These are phyloP conservation scores for Triangularia setosa DNA, from an alignment of 2,329 filamentous ascomycete genomes.

Conservation along the genomic window DNA sequence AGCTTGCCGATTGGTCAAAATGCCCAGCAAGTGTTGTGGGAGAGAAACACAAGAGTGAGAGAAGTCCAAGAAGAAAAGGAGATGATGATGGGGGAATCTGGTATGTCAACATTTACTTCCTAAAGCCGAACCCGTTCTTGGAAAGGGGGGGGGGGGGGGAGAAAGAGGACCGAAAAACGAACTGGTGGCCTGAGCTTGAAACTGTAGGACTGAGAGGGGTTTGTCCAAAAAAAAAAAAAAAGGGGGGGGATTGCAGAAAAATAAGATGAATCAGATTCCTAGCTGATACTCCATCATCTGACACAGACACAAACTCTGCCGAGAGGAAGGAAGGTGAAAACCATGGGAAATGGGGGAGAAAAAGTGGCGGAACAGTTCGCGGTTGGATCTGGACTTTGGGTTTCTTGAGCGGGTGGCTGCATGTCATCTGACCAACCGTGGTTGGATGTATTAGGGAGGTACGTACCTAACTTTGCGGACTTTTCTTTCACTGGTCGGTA, in stretches of 20 bases:
- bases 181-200: slow-evolving; percentile 29
- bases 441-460: not conserved
- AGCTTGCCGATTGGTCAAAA: not conserved
- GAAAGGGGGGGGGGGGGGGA: slow-evolving; percentile 25
- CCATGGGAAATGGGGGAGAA: not conserved
- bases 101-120: slow-evolving; percentile 10
- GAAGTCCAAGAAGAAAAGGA: not conserved
- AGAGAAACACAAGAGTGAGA: not conserved
- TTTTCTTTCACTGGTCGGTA: not conserved
- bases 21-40: not conserved
- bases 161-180: too few species aligned
- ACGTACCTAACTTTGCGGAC: not conserved
- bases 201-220: slow-evolving; percentile 4
- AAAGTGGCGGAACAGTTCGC: slow-evolving; percentile 10
- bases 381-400: slow-evolving; percentile 7
- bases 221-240: not conserved
- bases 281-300: not conserved
- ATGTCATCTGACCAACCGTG: not conserved
- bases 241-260: not conserved
- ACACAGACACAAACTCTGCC: not conserved
- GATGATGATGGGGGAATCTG: slow-evolving; percentile 1
- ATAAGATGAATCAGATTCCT: not conserved
- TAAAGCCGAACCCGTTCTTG: not conserved
- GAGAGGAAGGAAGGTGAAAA: not conserved
- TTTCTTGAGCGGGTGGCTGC: slow-evolving; percentile 2